These are phyloP conservation scores for Platanthera guangdongensis DNA, from an alignment of 106 monocot species.

Conservation along the genomic window DNA sequence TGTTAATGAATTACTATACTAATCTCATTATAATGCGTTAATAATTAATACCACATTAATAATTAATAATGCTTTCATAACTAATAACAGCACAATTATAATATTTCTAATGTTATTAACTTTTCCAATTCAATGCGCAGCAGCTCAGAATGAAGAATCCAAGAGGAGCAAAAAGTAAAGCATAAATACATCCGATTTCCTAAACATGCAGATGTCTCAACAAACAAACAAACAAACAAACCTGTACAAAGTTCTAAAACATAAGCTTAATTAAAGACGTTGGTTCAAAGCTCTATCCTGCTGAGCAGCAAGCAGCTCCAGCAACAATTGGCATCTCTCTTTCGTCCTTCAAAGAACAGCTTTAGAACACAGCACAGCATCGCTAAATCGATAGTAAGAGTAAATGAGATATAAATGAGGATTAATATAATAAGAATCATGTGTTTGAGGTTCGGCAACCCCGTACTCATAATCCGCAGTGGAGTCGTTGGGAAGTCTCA, in stretches of 20 bases:
- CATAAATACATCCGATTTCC: background rate
- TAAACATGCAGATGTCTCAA: background rate
- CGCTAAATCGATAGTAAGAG: background rate
- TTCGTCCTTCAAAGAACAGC: background rate
- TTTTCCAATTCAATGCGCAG: too few species aligned
- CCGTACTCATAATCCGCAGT: background rate
- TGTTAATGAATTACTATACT: too few species aligned
- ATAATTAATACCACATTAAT: too few species aligned
- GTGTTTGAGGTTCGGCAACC: background rate
- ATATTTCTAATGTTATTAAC: too few species aligned
- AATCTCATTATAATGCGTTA: too few species aligned
- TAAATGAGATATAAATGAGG: background rate
- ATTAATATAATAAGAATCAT: too few species aligned
- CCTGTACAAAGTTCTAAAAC: background rate
- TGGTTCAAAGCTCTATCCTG: background rate
- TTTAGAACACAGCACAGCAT: background rate
- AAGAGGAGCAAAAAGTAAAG: too few species aligned
- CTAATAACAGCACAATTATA: too few species aligned
- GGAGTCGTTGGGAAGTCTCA: conserved; percentile 12
- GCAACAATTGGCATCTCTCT: background rate
- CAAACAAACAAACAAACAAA: background rate
- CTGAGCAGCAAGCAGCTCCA: background rate
- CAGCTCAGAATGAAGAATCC: too few species aligned
- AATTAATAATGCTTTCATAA: too few species aligned
- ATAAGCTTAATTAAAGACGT: background rate